Base-by-base conservation (phyloP, 495 filamentous ascomycete genomes). In the Lepidopterella palustris region DNA sequence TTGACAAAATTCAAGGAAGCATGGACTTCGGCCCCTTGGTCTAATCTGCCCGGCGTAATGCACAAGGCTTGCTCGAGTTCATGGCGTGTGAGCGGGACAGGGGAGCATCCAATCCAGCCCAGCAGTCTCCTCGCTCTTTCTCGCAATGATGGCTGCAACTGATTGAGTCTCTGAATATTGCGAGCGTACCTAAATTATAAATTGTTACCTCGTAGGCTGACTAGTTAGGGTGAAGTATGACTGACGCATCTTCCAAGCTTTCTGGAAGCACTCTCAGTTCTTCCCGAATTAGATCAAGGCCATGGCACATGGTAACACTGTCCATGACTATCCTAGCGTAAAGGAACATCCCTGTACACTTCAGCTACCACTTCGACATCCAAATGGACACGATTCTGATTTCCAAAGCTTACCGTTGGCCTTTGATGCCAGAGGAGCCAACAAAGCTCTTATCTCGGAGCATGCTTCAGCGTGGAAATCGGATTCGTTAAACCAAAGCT, bases 191-290 rank as follows among this genome's bases (percentile, higher is more conserved):
- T 49, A 23, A 13, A n/a, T n/a, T n/a, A n/a, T n/a, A n/a, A n/a
- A n/a, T n/a, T n/a, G n/a, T n/a, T n/a, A n/a, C n/a, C n/a, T n/a
- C n/a, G n/a, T n/a, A n/a, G n/a, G n/a, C n/a, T n/a, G n/a, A n/a
- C n/a, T n/a, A n/a, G n/a, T n/a, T n/a, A n/a, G n/a, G n/a, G n/a
- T n/a, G n/a, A n/a, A n/a, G n/a, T 5, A 5, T 6, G 11, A 58
- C 64, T 62, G 57, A 69, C 68, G 63, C 63, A 21, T 66, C 67
- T 59, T 71, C 57, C n/a, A 71, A 52, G 23, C 39, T 53, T 32
- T 71, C 45, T 2, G 68, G 68, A 6, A 69, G 58, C 39, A 48
- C 61, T 42, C 39, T 5, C 11, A 70, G 51, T 45, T 71, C 69
- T 13, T 55, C 45, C 9, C 57, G 58, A 51, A 71, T 65, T 28